phyloP scores from a whole-genome alignment of 345 rosid genomes.

The Clausena lansium region DNA sequence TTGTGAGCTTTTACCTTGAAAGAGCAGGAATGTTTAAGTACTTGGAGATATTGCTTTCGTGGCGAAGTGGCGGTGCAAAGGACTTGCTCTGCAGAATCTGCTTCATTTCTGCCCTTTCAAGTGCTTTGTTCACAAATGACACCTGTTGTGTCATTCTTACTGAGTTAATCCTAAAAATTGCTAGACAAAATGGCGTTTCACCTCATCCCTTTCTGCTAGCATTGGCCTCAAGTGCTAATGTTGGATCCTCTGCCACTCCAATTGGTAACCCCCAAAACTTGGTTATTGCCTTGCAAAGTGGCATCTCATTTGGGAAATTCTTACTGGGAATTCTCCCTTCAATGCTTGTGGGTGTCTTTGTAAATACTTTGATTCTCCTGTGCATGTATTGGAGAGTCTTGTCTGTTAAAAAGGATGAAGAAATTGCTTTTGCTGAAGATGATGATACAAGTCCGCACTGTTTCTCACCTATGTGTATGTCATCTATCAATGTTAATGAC shows the following conservation, averaged over 20 bases:
- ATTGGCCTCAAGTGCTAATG: constrained; percentile 2
- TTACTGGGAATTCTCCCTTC: constrained; percentile 1
- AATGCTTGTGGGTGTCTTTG: constrained; percentile 9
- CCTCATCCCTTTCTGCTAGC: constrained; percentile 11
- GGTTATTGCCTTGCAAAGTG: constrained; percentile 4
- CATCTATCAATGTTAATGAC: not conserved
- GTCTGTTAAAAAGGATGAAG: not conserved
- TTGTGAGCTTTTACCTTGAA: constrained; percentile 7
- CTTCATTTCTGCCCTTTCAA: constrained; percentile 1
- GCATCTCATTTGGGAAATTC: not conserved
- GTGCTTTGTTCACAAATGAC: constrained; percentile 11
- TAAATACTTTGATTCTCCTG: not conserved
- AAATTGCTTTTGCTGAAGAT: not conserved
- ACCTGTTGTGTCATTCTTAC: constrained; percentile 1
- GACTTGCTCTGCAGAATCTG: constrained; percentile 7
- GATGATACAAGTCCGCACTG: not conserved
- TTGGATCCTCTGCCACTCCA: constrained; percentile 9
- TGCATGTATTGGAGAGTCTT: constrained; percentile 6
- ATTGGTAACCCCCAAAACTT: constrained; percentile 17
- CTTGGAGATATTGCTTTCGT: not conserved
- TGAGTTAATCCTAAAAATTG: not conserved
- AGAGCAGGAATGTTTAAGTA: constrained; percentile 6
- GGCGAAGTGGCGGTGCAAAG: constrained; percentile 1
- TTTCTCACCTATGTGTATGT: not conserved
- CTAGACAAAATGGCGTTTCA: not conserved